A percentile compares a stretch with the other conserved stretches of the same genome.
These are phyloP conservation scores for Diaporthe citri DNA, from an alignment of 2,329 filamentous ascomycete genomes.

Conservation along the genomic window DNA sequence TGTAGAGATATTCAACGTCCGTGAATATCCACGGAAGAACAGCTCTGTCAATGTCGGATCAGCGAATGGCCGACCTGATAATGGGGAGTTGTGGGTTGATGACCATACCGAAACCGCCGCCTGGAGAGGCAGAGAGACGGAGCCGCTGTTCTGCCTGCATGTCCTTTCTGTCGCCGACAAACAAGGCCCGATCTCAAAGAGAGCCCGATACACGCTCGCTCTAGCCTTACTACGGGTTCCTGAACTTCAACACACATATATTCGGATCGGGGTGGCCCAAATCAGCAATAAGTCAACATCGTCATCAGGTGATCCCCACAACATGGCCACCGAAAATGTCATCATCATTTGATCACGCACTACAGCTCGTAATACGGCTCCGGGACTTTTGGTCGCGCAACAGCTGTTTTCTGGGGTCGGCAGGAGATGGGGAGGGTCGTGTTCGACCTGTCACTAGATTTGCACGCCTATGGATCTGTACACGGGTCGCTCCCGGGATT, in stretches of 20 bases:
- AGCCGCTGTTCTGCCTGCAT: neutral
- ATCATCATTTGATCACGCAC: neutral
- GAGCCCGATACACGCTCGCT: neutral
- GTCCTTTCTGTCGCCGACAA: neutral
- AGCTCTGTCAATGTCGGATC: accelerated
- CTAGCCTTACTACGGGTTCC: neutral
- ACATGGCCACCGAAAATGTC: neutral
- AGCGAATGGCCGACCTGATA: neutral
- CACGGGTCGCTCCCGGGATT: neutral
- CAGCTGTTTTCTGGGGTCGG: neutral
- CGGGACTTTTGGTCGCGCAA: neutral
- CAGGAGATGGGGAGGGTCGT: neutral
- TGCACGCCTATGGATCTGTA: neutral
- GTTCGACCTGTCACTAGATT: constrained; percentile 4
- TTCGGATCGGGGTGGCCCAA: neutral
- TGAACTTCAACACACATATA: neutral
- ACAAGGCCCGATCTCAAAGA: no score
- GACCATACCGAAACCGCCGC: neutral
- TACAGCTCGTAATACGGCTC: no score
- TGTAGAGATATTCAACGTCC: neutral
- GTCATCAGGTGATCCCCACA: neutral
- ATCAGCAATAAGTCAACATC: neutral
- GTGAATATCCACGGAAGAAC: neutral
- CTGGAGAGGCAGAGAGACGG: neutral
- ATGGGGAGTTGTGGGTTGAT: neutral